phyloP scores from a whole-genome alignment of 345 rosid species.

The Dimocarpus longan region DNA sequence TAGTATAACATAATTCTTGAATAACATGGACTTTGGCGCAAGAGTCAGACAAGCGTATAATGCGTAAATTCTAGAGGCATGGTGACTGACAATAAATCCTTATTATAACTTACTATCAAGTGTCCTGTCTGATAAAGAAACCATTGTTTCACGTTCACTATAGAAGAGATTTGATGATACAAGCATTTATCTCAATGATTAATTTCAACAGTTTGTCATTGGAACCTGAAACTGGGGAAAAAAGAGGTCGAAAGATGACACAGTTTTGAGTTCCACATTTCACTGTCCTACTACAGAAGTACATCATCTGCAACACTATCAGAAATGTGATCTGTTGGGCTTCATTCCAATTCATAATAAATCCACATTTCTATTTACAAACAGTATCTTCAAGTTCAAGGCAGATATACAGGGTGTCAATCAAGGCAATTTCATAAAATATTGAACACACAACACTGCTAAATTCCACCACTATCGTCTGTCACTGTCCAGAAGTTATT shows the following conservation, averaged over 20 bases:
- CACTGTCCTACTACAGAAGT: background rate
- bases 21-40: background rate
- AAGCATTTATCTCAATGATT: background rate
- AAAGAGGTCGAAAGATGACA: background rate
- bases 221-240: background rate
- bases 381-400: background rate
- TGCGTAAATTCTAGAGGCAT: background rate
- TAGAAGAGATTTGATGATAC: background rate
- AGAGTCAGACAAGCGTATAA: background rate
- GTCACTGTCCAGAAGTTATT: background rate
- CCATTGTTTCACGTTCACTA: background rate
- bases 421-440: background rate
- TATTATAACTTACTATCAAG: no score
- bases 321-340: no score
- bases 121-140: no score
- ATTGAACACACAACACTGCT: background rate
- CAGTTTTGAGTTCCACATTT: background rate
- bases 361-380: background rate
- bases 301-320: background rate
- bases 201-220: background rate
- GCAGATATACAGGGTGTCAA: background rate
- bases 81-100: background rate
- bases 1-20: background rate
- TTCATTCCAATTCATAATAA: background rate
- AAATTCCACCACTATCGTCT: background rate